Evolutionary conservation across 495 filamentous ascomycete species (phyloP).

Genomic region (Penicillium longicatenatum): DNA sequence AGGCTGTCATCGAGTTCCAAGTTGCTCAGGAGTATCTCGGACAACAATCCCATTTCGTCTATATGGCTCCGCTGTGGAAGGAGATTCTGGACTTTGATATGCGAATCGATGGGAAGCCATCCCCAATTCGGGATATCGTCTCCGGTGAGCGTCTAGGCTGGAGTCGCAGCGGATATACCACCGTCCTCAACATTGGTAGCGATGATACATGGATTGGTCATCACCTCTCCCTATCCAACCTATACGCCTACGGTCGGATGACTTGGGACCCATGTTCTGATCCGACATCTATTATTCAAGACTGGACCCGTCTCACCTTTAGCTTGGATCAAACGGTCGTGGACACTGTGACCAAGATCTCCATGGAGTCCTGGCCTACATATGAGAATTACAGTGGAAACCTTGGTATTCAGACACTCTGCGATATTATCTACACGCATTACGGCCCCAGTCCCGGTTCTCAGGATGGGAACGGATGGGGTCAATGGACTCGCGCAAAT

Average conservation of each 20-base stretch:
- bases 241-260: conserved; percentile 68
- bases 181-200: conserved; percentile 69
- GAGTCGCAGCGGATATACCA: conserved; percentile 61
- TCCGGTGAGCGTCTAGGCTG: conserved; percentile 60
- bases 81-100: conserved; percentile 67
- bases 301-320: conserved; percentile 71
- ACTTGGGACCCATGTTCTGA: conserved; percentile 61
- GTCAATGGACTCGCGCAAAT: conserved; percentile 73
- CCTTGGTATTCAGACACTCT: conserved; percentile 68
- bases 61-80: conserved; percentile 68
- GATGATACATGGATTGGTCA: conserved; percentile 69
- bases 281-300: conserved; percentile 52
- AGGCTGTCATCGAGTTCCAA: conserved; percentile 63
- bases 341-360: conserved; percentile 61
- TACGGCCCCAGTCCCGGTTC: conserved; percentile 68
- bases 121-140: conserved; percentile 58
- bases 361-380: conserved; percentile 68
- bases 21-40: conserved; percentile 72
- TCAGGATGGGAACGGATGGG: conserved; percentile 69
- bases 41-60: conserved; percentile 69
- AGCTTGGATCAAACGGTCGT: conserved; percentile 53
- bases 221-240: conserved; percentile 70
- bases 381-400: conserved; percentile 75
- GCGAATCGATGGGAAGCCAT: conserved; percentile 55
- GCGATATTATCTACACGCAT: conserved; percentile 66